Conservation (phyloP, 345 rosid genomes). For the Citrus glauca region DNA sequence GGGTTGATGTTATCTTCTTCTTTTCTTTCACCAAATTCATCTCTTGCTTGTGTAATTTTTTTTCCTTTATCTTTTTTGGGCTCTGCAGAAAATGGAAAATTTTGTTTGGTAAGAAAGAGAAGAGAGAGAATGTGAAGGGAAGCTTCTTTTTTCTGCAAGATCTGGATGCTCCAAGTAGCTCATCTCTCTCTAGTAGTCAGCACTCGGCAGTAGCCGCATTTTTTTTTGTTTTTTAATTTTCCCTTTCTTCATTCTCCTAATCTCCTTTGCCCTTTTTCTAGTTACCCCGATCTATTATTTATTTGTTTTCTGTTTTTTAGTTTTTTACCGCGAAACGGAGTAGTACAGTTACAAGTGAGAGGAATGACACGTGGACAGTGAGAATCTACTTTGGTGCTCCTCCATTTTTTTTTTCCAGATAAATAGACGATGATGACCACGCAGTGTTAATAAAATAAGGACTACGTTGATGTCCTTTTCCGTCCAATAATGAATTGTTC, state of each 20-base stretch:
- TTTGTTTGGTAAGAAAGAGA: not conserved
- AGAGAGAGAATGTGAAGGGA: constrained; percentile 23
- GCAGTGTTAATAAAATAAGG: not conserved
- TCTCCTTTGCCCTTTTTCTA: not conserved
- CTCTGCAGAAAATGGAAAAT: not conserved
- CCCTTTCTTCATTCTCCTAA: not conserved
- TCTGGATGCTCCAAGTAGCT: constrained; percentile 52
- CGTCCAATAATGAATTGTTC: constrained; percentile 3
- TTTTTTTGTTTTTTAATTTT: not conserved
- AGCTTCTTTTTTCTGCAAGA: constrained; percentile 65
- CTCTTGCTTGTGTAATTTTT: constrained; percentile 6
- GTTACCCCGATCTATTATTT: not conserved
- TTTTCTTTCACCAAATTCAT: constrained; percentile 48
- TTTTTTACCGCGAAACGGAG: not conserved
- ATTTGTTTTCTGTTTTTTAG: not conserved
- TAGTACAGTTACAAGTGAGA: not conserved
- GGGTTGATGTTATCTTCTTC: constrained; percentile 24
- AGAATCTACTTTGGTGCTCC: constrained; percentile 2
- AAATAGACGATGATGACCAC: constrained; percentile 23
- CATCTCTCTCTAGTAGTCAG: constrained; percentile 29
- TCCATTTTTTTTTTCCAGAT: not conserved
- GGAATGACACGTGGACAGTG: constrained; percentile 24
- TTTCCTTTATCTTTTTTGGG: not conserved
- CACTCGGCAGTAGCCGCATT: constrained; percentile 15
- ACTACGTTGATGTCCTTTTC: constrained; percentile 11